These are phyloP conservation scores for Hirschfeldia incana DNA, from an alignment of 345 rosid genomes.

Conservation along the genomic window DNA sequence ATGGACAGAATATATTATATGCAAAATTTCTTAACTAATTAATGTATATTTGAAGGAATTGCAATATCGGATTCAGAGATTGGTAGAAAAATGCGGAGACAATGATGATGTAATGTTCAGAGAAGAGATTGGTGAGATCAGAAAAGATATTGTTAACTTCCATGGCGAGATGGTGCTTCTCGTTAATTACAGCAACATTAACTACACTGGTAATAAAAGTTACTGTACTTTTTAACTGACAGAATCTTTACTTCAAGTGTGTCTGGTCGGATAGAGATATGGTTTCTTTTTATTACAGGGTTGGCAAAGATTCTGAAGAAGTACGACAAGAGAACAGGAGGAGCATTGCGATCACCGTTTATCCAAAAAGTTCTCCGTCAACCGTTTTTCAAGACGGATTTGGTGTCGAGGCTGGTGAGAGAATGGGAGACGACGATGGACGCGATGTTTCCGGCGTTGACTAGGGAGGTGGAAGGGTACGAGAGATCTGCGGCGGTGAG, in stretches of 20 bases:
- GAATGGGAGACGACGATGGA: constrained; percentile 73
- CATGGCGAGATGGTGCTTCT: constrained; percentile 95
- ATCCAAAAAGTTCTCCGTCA: constrained; percentile 69
- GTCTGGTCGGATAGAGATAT: not conserved
- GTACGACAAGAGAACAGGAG: constrained; percentile 77
- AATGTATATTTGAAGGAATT: constrained; percentile 46
- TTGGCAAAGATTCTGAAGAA: constrained; percentile 86
- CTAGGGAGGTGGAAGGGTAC: constrained; percentile 12
- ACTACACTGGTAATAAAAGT: constrained; percentile 49
- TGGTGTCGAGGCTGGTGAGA: constrained; percentile 67
- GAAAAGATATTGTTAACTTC: constrained; percentile 73
- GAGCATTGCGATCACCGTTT: constrained; percentile 56
- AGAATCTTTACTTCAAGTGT: not conserved
- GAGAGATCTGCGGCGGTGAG: constrained; percentile 27
- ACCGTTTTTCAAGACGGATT: constrained; percentile 80
- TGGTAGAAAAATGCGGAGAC: constrained; percentile 46
- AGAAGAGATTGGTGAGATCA: constrained; percentile 56
- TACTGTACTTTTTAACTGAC: not conserved
- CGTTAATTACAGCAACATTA: constrained; percentile 79
- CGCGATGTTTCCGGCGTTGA: constrained; percentile 49
- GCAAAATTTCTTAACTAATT: not conserved
- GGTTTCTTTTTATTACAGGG: no score
- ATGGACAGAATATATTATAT: not conserved
- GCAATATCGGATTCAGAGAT: constrained; percentile 57
- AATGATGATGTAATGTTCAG: constrained; percentile 48